Evolutionary conservation across 2,329 filamentous ascomycete genomes (phyloP).

Genomic region (Metarhizium album): DNA sequence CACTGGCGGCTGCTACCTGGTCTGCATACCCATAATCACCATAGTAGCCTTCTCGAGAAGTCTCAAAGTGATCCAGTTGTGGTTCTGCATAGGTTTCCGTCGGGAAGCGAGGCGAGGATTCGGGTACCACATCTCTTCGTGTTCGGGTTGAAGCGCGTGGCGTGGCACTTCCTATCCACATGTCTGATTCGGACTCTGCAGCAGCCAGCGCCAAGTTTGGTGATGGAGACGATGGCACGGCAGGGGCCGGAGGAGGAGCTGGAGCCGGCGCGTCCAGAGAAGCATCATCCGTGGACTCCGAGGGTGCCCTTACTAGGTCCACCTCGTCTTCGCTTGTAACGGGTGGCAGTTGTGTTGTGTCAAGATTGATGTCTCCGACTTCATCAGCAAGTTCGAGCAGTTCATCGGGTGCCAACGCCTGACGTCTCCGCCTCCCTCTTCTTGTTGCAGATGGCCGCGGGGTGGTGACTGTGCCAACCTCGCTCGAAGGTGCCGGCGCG

Average conservation of each 20-base stretch:
- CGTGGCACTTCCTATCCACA: slow-evolving; percentile 33
- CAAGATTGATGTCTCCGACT: slow-evolving; percentile 9
- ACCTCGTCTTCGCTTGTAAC: slow-evolving; percentile 17
- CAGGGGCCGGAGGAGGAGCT: background rate
- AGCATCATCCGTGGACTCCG: slow-evolving; percentile 7
- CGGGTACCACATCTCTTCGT: background rate
- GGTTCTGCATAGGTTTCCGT: slow-evolving; percentile 2
- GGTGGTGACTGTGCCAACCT: slow-evolving; percentile 12
- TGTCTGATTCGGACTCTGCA: slow-evolving; percentile 26
- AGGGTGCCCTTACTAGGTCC: slow-evolving; percentile 18
- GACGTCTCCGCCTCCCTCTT: slow-evolving; percentile 11
- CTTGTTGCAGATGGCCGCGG: slow-evolving; percentile 9
- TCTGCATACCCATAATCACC: slow-evolving; percentile 11
- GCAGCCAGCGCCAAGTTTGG: background rate
- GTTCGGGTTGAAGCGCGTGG: slow-evolving; percentile 16
- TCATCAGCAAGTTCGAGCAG: slow-evolving; percentile 16
- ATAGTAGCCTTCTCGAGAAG: slow-evolving; percentile 16
- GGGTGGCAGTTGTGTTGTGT: slow-evolving; percentile 7
- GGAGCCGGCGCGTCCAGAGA: background rate
- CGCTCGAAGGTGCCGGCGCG: slow-evolving; percentile 15
- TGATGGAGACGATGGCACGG: slow-evolving; percentile 5
- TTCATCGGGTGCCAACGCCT: slow-evolving; percentile 17
- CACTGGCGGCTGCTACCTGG: slow-evolving; percentile 20
- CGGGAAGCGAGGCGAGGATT: slow-evolving; percentile 7
- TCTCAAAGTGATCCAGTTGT: slow-evolving; percentile 5